A percentile compares a stretch with the other conserved stretches of the same genome.
Evolutionary conservation across 2,329 filamentous ascomycete genomes (phyloP).

Genomic region (Colletotrichum cuscutae): DNA sequence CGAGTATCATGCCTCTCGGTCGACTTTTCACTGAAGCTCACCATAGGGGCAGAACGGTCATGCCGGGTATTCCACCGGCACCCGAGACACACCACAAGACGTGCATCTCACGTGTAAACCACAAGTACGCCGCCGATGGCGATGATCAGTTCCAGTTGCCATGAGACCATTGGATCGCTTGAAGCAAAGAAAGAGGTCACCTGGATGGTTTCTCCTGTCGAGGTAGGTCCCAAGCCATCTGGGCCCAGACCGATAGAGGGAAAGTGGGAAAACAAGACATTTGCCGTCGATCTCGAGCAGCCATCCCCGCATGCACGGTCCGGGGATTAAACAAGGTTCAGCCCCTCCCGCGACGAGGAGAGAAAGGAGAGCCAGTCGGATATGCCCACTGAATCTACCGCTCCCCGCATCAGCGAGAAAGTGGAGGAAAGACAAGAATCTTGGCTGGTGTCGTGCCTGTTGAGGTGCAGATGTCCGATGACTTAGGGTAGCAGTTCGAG

Average conservation of each 20-base stretch:
- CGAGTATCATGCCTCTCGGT: constrained; percentile 11
- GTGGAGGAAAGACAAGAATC: neutral
- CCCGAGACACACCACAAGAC: constrained; percentile 1
- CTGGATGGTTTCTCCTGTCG: neutral
- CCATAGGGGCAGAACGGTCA: neutral
- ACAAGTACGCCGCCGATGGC: neutral
- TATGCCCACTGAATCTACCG: constrained; percentile 11
- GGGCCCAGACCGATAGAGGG: neutral
- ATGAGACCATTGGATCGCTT: constrained; percentile 20
- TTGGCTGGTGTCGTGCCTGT: constrained; percentile 17
- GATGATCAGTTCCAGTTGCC: neutral
- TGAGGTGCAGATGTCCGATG: constrained; percentile 1
- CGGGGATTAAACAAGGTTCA: constrained; percentile 34
- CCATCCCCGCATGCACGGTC: constrained; percentile 24
- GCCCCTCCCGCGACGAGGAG: constrained; percentile 21
- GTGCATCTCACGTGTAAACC: constrained; percentile 11
- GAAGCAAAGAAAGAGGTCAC: neutral
- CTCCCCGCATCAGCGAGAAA: constrained; percentile 2
- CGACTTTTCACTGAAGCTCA: neutral
- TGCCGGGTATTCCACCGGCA: neutral
- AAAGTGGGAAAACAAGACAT: constrained; percentile 14
- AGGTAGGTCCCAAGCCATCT: neutral
- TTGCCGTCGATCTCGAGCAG: constrained; percentile 8
- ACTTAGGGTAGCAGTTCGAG: neutral
- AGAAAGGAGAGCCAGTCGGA: constrained; percentile 14